Base-by-base conservation (phyloP, 2,329 filamentous ascomycete species). In the Ophiostoma pallidulum region DNA sequence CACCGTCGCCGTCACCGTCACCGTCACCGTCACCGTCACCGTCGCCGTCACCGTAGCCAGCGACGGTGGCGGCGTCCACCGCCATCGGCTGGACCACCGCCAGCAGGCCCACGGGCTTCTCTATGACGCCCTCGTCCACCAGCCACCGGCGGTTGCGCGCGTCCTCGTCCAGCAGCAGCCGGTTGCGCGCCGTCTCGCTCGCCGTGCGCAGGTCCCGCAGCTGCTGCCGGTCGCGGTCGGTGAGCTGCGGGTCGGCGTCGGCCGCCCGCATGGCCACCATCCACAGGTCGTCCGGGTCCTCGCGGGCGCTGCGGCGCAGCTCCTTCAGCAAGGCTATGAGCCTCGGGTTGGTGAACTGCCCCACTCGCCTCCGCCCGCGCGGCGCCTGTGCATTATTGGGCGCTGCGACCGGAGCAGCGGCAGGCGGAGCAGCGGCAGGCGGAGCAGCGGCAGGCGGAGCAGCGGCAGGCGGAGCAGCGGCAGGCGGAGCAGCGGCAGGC, bases 281-380 rank as follows among this genome's bases (percentile, higher is more conserved):
- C 45, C 45, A 47, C 4, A 47, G 35, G 31, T 47, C 45, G 31
- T 36, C 18, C 10, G 32, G 39, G 24, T 47, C 45, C 2, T 47
- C 24, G 18, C 12, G 20, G 4, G 45, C 39, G 10, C 36, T 26
- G 28, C 44, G 44, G 36, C 32, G 20, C n/a, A 46, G 28, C 43
- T 45, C 43, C 0, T 12, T 10, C 19, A 9, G 8, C 19, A 14
- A 20, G 12, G 33, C 14, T 4, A 4, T 7, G 33, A 16, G n/a
- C 3, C 4, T 16, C 7, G n/a, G 6, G n/a, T 12, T 12, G 18
- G 16, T n/a, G 26, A 10, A 12, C n/a, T 8, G 24, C 6, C 6
- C 24, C 6, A 10, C 24, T 6, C 24, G 24, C 6, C 24, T 28
- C 24, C 24, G 24, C 24, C 24, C 24, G 6, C 10, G 24, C 5